Conservation (phyloP, 1,284 basidiomycete species). For the Heliocybe sulcata region DNA sequence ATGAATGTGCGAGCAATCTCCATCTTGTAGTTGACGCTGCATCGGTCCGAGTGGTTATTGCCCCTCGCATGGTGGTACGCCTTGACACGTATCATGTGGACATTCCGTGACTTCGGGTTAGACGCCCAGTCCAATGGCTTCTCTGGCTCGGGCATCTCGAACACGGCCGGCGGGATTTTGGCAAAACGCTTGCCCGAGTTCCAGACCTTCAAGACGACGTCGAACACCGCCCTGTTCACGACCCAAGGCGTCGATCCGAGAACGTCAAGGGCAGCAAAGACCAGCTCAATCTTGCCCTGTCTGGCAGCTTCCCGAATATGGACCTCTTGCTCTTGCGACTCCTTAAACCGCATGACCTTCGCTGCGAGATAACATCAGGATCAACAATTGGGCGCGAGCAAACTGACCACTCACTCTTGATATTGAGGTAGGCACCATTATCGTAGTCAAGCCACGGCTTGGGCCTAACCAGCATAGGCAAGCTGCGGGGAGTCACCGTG, state of each 20-base stretch:
- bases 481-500: constrained; percentile 85
- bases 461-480: constrained; percentile 94
- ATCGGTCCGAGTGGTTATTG: constrained; percentile 86
- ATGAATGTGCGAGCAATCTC: constrained; percentile 95
- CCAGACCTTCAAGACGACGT: constrained; percentile 76
- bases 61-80: constrained; percentile 57
- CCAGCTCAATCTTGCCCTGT: constrained; percentile 74
- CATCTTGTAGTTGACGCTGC: constrained; percentile 94
- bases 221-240: constrained; percentile 76
- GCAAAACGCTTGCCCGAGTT: constrained; percentile 73
- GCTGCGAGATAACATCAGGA: constrained; percentile 29
- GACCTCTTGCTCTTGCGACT: constrained; percentile 79
- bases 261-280: constrained; percentile 87
- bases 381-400: neutral
- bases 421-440: constrained; percentile 82
- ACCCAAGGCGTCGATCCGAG: constrained; percentile 89
- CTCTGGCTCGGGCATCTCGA: constrained; percentile 57
- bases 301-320: constrained; percentile 78
- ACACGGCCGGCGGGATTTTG: constrained; percentile 69
- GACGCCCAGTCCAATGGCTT: constrained; percentile 55
- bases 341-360: constrained; percentile 88
- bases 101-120: constrained; percentile 59
- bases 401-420: constrained; percentile 45
- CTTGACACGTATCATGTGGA: constrained; percentile 59
- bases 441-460: constrained; percentile 81